Evolutionary conservation across 805 yeast species (phyloP).

Genomic region (Pichia exigua): DNA sequence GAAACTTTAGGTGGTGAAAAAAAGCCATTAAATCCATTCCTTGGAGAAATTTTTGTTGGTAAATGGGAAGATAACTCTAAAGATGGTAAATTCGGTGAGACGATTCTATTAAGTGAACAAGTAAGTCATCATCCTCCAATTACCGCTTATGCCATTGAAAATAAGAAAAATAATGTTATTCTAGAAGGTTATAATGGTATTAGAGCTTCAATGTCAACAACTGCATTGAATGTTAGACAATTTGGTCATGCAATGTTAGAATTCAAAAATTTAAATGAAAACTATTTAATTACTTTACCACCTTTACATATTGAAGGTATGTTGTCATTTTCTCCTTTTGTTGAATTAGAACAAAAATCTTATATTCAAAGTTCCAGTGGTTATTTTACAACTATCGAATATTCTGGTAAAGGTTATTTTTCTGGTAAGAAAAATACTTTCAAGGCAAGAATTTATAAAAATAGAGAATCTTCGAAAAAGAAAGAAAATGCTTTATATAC

Average conservation of each 20-base stretch:
- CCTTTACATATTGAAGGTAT: conserved; percentile 93
- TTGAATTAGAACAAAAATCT: conserved; percentile 87
- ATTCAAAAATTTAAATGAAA: conserved; percentile 54
- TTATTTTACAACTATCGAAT: conserved; percentile 63
- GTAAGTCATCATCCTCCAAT: conserved; percentile 97
- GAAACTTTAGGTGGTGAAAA: conserved; percentile 93
- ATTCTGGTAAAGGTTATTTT: conserved; percentile 89
- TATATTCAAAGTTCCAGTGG: conserved; percentile 79
- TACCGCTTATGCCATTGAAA: conserved; percentile 82
- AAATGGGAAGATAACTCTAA: conserved; percentile 59
- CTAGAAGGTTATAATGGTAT: conserved; percentile 88
- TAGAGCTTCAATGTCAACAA: conserved; percentile 71
- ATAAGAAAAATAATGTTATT: conserved; percentile 58
- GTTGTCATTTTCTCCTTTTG: conserved; percentile 84
- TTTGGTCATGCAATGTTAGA: conserved; percentile 81
- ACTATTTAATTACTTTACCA: conserved; percentile 80
- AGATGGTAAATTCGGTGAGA: conserved; percentile 58
- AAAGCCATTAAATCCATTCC: conserved; percentile 93
- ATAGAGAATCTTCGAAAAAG: conserved; percentile 37
- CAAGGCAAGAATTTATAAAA: conserved; percentile 72
- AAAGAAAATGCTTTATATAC: conserved; percentile 67
- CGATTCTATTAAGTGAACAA: conserved; percentile 78
- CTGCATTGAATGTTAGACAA: conserved; percentile 80
- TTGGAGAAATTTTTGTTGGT: conserved; percentile 92
- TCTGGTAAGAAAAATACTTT: conserved; percentile 90